phyloP scores from a whole-genome alignment of 352 stramenopile species.

The Phytophthora brassicae region DNA sequence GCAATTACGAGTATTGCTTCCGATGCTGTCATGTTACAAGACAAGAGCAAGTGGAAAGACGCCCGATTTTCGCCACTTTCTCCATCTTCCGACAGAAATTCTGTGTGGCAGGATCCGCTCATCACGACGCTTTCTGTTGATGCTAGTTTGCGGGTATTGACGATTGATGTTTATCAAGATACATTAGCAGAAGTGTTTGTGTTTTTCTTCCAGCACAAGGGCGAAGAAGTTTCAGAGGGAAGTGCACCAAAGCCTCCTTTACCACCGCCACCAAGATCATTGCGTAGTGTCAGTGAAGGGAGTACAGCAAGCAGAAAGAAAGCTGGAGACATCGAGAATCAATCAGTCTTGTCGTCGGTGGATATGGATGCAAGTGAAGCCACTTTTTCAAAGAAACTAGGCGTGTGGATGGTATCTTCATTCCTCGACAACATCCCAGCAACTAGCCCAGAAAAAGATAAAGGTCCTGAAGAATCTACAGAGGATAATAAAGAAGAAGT shows the following conservation, averaged over 20 bases:
- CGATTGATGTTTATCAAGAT: constrained; percentile 78
- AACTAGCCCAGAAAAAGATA: constrained; percentile 27
- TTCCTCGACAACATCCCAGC: constrained; percentile 49
- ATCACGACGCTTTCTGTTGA: constrained; percentile 73
- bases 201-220: constrained; percentile 71
- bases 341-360: constrained; percentile 35
- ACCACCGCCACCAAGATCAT: constrained; percentile 23
- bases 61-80: constrained; percentile 41
- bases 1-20: constrained; percentile 70
- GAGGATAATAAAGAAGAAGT: constrained; percentile 25
- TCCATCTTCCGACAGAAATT: constrained; percentile 35
- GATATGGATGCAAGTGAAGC: constrained; percentile 35
- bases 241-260: constrained; percentile 4
- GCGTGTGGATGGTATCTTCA: constrained; percentile 57
- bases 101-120: constrained; percentile 76
- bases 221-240: constrained; percentile 19
- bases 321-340: constrained; percentile 22
- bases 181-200: constrained; percentile 73
- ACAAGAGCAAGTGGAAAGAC: constrained; percentile 47
- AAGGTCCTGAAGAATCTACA: constrained; percentile 13
- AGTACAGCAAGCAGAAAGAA: constrained; percentile 27
- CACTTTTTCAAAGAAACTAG: constrained; percentile 53
- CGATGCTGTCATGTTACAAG: constrained; percentile 62
- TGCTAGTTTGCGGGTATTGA: constrained; percentile 64
- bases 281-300: constrained; percentile 32